Evolutionary conservation across 257 asterid genomes (phyloP), one percentile per base, ranked within the genome.

Genomic region (Capsicum baccatum): DNA sequence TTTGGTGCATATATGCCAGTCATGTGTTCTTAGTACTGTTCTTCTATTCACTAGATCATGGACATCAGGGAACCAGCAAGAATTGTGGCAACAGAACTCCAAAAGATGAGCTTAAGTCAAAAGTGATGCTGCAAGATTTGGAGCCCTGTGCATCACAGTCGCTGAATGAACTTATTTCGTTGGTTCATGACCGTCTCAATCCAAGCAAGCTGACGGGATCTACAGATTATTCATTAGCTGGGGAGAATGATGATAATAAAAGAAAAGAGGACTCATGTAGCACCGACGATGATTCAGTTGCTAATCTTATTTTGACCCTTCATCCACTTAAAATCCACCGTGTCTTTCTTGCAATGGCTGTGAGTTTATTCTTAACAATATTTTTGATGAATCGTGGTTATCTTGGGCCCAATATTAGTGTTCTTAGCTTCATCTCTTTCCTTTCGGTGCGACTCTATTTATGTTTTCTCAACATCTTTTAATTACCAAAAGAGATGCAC

Each of bases 321-420:
- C 90, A 93, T 82, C 95, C 97, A 33, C 90, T 57, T 88, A 88
- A 90, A 82, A 91, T 94, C 86, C 92, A 82, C 74, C 84, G 85
- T n/a, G 90, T 97, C 83, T 91, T 97, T 86, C 90, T 92, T 68
- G 84, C 93, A 6, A 89, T 95, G 94, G 98, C 97, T n/a, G 99
- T 97, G 85, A 90, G 98, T 93, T 83, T 66, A 70, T 55, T 58
- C 80, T 59, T 66, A 52, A 12, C 47, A 21, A 47, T 66, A 39
- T 14, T 55, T 63, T 83, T 21, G 21, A 69, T 56, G 70, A 70
- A 35, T 71, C 19, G 71, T 68, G 52, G 71, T 83, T 57, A 44
- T 57, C 70, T 50, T 69, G 82, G 70, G 50, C 14, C 79, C 35
- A 19, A 47, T 70, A 56, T 39, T 42, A 8, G 39, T 19, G 79